phyloP scores from a whole-genome alignment of 306 rosid species.

The Medicago ruthenica region DNA sequence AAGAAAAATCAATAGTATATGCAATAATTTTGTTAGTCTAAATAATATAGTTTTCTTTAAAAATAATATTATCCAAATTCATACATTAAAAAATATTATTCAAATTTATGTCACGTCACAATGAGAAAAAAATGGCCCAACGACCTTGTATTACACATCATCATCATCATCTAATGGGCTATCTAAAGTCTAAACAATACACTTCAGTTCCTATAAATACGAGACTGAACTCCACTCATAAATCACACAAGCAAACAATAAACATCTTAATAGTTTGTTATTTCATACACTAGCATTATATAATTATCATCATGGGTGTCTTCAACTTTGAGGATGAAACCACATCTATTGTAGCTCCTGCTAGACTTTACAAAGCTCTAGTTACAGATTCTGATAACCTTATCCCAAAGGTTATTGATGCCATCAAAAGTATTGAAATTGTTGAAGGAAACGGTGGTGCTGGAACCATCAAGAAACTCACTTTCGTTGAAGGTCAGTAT shows the following conservation, averaged over 20 bases:
- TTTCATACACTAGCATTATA: neutral
- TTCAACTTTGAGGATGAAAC: slow-evolving; percentile 34
- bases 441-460: slow-evolving; percentile 50
- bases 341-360: slow-evolving; percentile 32
- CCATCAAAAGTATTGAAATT: slow-evolving; percentile 31
- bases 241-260: neutral
- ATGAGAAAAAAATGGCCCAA: neutral
- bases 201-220: slow-evolving; percentile 32
- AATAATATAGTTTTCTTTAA: neutral
- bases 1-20: neutral
- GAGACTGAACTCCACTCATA: neutral
- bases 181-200: neutral
- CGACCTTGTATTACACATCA: neutral
- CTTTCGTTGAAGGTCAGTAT: slow-evolving; percentile 35
- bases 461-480: slow-evolving; percentile 53
- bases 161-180: slow-evolving; percentile 1
- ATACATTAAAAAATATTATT: no score
- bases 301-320: slow-evolving; percentile 43
- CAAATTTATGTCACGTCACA: neutral
- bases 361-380: slow-evolving; percentile 44
- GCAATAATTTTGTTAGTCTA: neutral
- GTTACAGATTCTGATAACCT: slow-evolving; percentile 19
- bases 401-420: slow-evolving; percentile 27
- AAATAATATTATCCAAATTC: neutral
- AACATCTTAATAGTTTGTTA: neutral